Conservation (phyloP, 768 basidiomycete species). For the Hericium erinaceus region DNA sequence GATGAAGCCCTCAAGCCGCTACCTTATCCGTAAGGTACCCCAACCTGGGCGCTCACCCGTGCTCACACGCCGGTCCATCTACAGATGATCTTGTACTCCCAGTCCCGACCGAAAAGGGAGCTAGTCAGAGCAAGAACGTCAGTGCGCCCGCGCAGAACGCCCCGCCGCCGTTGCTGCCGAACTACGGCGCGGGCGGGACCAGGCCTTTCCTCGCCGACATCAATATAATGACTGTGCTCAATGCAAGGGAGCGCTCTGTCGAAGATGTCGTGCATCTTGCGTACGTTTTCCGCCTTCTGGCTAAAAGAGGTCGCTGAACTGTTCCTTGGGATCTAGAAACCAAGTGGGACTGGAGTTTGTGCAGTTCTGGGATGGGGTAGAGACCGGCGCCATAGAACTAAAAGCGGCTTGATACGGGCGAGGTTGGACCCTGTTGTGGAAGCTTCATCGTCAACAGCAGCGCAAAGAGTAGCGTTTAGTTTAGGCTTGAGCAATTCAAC, state of each 20-base stretch:
- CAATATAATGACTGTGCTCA: slow-evolving; percentile 1
- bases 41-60: not conserved
- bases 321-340: not conserved
- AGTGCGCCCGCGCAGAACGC: not conserved
- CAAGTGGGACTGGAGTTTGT: not conserved
- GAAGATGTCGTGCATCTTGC: not conserved
- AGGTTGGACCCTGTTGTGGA: too few relatives aligned
- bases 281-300: not conserved
- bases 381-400: not conserved
- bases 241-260: not conserved
- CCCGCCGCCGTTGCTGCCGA: slow-evolving; percentile 9
- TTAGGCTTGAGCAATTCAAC: too few relatives aligned
- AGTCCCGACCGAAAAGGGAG: not conserved
- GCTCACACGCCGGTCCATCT: not conserved
- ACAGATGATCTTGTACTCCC: slow-evolving; percentile 6
- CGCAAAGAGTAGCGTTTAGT: too few relatives aligned
- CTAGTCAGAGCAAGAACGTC: not conserved
- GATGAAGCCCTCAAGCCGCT: slow-evolving; percentile 20
- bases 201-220: slow-evolving; percentile 8
- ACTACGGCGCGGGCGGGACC: slow-evolving; percentile 5
- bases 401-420: not conserved
- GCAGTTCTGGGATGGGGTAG: not conserved
- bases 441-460: too few relatives aligned
- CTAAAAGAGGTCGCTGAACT: not conserved
- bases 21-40: slow-evolving; percentile 23